Evolutionary conservation across 192 early-diverging fungal species (phyloP), one percentile per base, ranked within the genome.

Genomic region (Phlyctochytrium arcticum): DNA sequence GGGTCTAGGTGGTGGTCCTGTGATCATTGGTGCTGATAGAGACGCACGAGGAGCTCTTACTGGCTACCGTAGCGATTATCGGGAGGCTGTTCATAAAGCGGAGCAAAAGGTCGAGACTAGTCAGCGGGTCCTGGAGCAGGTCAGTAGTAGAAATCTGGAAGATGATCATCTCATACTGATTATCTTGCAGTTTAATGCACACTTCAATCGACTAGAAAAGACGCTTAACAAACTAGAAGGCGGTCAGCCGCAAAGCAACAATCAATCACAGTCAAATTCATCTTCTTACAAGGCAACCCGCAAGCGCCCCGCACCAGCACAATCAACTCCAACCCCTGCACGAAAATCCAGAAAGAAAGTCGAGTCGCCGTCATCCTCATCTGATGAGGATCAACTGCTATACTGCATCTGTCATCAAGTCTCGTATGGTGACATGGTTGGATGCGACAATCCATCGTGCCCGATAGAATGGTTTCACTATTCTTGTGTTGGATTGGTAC

Each of bases 381-480:
- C 50, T 19, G 19, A 27, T 21, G 69, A 70, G 48, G 73, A 85
- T 54, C 84, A 86, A 48, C 68, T 72, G 26, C 30, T 76, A 15
- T 86, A 86, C 57, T 86, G 84, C 39, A 68, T 67, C 33, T 86
- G 84, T 54, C 72, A 67, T 15, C 76, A 79, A 53, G 74, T 87
- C 6, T 79, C 75, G 5, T 85, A 68, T 67, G 84, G 84, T 4
- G 77, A 80, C 48, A 86, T 86, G 84, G 74, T 86, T 24, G 84
- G 67, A 21, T 86, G 84, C 44, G 84, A 86, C 67, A 79, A 83
- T 73, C 56, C 53, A 15, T 62, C 50, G 37, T 84, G 82, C 46
- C 68, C 71, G 3, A 75, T 75, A 44, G 82, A 84, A 69, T 84
- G 82, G 82, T 84, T 84, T 60, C 82, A 84, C 60, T 71, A 78